Evolutionary conservation across 1,284 basidiomycete genomes (phyloP).

Genomic region (Cutaneotrichosporon sp.): DNA sequence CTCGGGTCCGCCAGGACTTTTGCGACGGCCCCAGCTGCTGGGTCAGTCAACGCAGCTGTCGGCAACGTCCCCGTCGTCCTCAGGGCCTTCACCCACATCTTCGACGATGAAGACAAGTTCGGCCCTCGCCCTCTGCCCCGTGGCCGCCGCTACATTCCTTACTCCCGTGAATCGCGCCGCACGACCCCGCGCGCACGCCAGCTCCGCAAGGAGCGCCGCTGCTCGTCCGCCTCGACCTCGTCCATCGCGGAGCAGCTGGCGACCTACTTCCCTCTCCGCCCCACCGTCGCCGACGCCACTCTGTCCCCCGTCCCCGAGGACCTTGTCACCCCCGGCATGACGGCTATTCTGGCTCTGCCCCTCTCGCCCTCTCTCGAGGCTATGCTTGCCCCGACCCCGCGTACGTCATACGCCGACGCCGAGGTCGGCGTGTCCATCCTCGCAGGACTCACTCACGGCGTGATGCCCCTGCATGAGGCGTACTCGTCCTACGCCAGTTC

Average conservation of each 20-base stretch:
- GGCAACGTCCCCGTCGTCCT: constrained; percentile 34
- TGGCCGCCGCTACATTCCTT: constrained; percentile 29
- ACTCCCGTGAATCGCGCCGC: constrained; percentile 9
- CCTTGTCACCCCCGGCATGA: constrained; percentile 32
- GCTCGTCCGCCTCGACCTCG: not conserved
- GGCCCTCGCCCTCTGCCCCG: constrained; percentile 19
- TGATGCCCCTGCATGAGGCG: constrained; percentile 32
- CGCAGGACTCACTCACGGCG: constrained; percentile 27
- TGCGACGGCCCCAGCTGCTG: constrained; percentile 21
- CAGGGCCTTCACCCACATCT: constrained; percentile 29
- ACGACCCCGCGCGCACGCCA: not conserved
- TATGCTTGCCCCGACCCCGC: constrained; percentile 27
- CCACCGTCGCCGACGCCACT: constrained; percentile 4
- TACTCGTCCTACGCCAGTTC: constrained; percentile 27
- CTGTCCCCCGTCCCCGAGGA: constrained; percentile 33
- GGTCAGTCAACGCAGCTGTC: constrained; percentile 1
- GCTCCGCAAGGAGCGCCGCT: not conserved
- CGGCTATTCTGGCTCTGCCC: constrained; percentile 33
- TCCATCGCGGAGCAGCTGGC: constrained; percentile 27
- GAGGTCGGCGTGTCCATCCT: constrained; percentile 36
- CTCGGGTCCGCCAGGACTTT: constrained; percentile 35
- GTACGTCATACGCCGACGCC: constrained; percentile 29
- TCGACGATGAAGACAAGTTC: constrained; percentile 29
- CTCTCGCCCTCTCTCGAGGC: constrained; percentile 33
- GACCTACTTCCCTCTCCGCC: constrained; percentile 33